A percentile compares a stretch with the other conserved stretches of the same genome.
These are phyloP conservation scores for Phaeosphaeria sp. DNA, from an alignment of 2,329 filamentous ascomycete genomes.

Conservation along the genomic window DNA sequence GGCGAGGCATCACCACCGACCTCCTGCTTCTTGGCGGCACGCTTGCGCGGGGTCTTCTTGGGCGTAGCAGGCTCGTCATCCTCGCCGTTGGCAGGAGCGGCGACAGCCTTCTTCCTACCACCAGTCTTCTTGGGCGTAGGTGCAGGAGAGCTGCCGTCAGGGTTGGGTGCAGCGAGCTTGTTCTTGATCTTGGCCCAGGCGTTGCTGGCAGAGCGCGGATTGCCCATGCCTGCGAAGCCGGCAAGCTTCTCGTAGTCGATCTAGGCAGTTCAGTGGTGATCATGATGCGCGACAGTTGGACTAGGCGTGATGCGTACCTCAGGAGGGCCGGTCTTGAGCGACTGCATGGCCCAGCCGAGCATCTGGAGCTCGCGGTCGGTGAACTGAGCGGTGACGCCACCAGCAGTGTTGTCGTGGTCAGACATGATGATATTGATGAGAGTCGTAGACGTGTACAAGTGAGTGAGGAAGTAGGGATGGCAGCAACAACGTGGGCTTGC, in stretches of 20 bases:
- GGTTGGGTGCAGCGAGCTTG: conserved; percentile 32
- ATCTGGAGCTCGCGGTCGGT: conserved; percentile 45
- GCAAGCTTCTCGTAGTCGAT: conserved; percentile 49
- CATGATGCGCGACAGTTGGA: not conserved
- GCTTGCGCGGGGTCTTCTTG: conserved; percentile 42
- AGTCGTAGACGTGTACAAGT: not conserved
- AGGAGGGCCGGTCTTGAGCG: conserved; percentile 45
- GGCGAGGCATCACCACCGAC: conserved; percentile 35
- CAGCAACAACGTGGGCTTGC: not conserved
- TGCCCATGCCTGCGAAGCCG: conserved; percentile 43
- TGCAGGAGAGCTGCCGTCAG: conserved; percentile 12
- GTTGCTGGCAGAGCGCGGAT: conserved; percentile 46
- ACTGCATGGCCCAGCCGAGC: conserved; percentile 46
- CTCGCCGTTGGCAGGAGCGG: conserved; percentile 19
- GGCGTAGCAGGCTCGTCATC: conserved; percentile 20
- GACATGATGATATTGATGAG: conserved; percentile 29
- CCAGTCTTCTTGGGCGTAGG: conserved; percentile 31
- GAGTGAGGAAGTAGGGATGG: not conserved
- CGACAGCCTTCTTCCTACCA: conserved; percentile 23
- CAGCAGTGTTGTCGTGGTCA: conserved; percentile 20
- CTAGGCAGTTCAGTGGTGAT: conserved; percentile 22
- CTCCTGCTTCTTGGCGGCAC: conserved; percentile 39
- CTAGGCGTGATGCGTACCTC: conserved; percentile 24
- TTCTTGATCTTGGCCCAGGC: conserved; percentile 45
- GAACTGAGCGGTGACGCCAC: conserved; percentile 26